Percentiles rank a stretch among this genome's conserved stretches.
Evolutionary conservation across 169 alveolate genomes (phyloP).

Genomic region (Eimeria sp.): DNA sequence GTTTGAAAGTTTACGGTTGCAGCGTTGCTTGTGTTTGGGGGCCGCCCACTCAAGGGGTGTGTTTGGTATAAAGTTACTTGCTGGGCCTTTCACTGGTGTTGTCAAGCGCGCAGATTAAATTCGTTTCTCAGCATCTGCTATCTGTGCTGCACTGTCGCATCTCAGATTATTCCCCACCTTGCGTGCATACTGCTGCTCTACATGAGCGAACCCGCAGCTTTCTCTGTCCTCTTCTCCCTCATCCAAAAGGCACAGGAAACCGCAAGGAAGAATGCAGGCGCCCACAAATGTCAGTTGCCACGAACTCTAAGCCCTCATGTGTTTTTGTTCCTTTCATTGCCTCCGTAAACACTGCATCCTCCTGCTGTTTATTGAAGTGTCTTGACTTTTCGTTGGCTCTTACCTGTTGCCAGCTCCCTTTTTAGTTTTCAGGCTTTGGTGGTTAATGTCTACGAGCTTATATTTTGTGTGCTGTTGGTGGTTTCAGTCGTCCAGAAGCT

Average conservation of each 20-base stretch:
- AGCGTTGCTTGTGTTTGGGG: background rate
- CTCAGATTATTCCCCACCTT: conserved; percentile 77
- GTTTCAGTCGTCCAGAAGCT: conserved; percentile 25
- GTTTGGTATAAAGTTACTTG: background rate
- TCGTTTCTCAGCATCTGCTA: background rate
- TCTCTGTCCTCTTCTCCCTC: conserved; percentile 66
- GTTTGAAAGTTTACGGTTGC: background rate
- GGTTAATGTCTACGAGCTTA: background rate
- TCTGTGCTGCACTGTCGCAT: background rate
- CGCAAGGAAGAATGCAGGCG: conserved; percentile 4
- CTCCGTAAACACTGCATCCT: background rate
- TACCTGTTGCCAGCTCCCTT: background rate
- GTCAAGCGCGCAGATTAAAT: too few relatives aligned
- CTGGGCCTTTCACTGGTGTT: background rate
- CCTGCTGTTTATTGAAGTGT: background rate
- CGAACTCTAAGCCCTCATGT: background rate
- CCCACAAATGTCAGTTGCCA: conserved; percentile 4
- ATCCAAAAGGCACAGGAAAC: conserved; percentile 48
- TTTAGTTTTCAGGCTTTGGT: background rate
- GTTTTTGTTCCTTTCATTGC: background rate
- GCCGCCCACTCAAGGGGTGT: background rate
- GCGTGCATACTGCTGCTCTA: conserved; percentile 81
- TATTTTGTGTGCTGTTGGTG: background rate
- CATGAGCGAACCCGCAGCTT: conserved; percentile 76
- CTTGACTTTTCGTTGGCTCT: background rate